Percentiles rank a stretch among this genome's conserved stretches.
phyloP scores from a whole-genome alignment of 2,329 filamentous ascomycete species.

The Cercospora sp. region DNA sequence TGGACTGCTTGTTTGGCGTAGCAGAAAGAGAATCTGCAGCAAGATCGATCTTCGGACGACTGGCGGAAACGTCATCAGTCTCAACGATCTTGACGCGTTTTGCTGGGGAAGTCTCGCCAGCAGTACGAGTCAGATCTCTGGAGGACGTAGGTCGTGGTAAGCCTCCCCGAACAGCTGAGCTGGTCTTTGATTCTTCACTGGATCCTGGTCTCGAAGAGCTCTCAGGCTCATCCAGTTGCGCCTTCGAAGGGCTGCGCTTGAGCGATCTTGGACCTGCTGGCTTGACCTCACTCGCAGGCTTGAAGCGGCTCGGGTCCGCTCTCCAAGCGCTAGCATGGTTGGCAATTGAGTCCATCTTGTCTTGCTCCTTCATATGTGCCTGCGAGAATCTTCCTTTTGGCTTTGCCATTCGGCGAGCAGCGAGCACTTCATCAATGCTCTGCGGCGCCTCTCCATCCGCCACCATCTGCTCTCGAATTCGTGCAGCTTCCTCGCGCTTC shows the following conservation, averaged over 20 bases:
- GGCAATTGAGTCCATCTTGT: constrained; percentile 96
- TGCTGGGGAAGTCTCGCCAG: constrained; percentile 48
- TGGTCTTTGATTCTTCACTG: constrained; percentile 24
- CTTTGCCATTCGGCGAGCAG: constrained; percentile 70
- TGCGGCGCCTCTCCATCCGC: constrained; percentile 58
- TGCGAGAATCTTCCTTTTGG: constrained; percentile 84
- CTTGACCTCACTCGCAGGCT: constrained; percentile 12
- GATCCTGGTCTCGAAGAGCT: constrained; percentile 22
- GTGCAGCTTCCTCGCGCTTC: constrained; percentile 69
- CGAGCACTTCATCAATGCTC: constrained; percentile 42
- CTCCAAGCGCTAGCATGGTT: constrained; percentile 80
- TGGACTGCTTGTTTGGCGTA: constrained; percentile 41
- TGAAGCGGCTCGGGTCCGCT: constrained; percentile 17
- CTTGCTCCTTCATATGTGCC: constrained; percentile 82
- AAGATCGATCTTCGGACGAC: constrained; percentile 56
- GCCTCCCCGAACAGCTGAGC: constrained; percentile 29
- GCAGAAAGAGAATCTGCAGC: constrained; percentile 45
- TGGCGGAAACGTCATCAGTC: constrained; percentile 68
- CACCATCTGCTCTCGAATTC: constrained; percentile 68
- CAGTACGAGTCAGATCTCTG: constrained; percentile 21
- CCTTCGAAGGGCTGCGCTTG: constrained; percentile 60
- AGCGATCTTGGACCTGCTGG: constrained; percentile 42
- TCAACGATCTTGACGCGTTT: constrained; percentile 64
- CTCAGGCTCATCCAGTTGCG: constrained; percentile 57
- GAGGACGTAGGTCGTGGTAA: constrained; percentile 30